Percentiles rank a stretch among this genome's conserved stretches.
Evolutionary conservation across 148 eudicot genomes (phyloP).

Genomic region (Rhododendron vialii): DNA sequence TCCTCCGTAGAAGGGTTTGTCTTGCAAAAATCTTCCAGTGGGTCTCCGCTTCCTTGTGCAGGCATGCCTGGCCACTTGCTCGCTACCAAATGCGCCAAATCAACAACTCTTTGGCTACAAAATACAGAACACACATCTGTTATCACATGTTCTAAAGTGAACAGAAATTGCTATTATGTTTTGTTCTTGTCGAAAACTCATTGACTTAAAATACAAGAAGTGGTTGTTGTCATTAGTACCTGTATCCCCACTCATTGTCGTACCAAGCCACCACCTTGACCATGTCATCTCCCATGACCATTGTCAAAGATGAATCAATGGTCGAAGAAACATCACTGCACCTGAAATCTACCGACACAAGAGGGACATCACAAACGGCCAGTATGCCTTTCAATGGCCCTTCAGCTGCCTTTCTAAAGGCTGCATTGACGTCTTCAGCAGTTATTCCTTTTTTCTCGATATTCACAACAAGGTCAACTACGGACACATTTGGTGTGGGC

Average conservation of each 20-base stretch:
- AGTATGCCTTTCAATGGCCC: constrained; percentile 87
- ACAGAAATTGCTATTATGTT: background rate
- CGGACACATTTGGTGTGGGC: constrained; percentile 95
- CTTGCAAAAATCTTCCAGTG: constrained; percentile 91
- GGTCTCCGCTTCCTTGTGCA: constrained; percentile 65
- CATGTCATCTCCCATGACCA: constrained; percentile 99
- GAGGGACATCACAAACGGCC: constrained; percentile 84
- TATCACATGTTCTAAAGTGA: background rate
- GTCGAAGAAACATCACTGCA: constrained; percentile 86
- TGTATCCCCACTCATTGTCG: constrained; percentile 99
- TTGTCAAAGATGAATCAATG: constrained; percentile 84
- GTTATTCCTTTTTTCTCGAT: constrained; percentile 74
- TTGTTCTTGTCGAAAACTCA: background rate
- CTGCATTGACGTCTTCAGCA: constrained; percentile 88
- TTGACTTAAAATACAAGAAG: background rate
- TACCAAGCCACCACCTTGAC: constrained; percentile 99
- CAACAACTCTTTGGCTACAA: constrained; percentile 91
- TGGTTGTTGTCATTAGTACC: constrained; percentile 30
- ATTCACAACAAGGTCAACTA: constrained; percentile 89
- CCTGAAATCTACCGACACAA: constrained; percentile 90
- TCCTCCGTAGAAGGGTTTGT: constrained; percentile 87
- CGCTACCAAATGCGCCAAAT: constrained; percentile 91
- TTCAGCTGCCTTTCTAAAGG: constrained; percentile 91
- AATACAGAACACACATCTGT: background rate
- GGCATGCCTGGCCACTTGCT: constrained; percentile 80